phyloP scores from a whole-genome alignment of 495 filamentous ascomycete genomes.

The Lichenothelia convexa region DNA sequence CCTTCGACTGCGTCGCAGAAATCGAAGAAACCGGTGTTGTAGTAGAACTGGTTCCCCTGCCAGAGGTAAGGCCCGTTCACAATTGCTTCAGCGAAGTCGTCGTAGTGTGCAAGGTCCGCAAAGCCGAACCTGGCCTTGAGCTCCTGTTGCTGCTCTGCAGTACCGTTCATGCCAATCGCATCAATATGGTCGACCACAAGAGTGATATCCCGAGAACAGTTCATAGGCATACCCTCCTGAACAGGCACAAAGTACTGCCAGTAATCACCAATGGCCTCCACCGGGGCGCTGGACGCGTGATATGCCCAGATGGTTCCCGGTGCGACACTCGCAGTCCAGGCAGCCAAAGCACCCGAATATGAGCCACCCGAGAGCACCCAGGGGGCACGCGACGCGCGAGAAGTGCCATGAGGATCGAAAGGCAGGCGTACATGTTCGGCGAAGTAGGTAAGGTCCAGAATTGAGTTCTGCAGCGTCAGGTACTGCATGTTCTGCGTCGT shows the following conservation, averaged over 20 bases:
- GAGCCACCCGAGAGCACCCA: constrained; percentile 49
- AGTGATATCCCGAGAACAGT: constrained; percentile 41
- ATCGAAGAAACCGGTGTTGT: constrained; percentile 29
- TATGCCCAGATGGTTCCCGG: no score
- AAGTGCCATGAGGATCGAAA: constrained; percentile 35
- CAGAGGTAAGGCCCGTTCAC: constrained; percentile 38
- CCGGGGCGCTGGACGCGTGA: no score
- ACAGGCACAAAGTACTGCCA: constrained; percentile 52
- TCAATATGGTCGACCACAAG: constrained; percentile 41
- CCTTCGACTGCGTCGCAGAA: constrained; percentile 35
- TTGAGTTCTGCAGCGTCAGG: constrained; percentile 42
- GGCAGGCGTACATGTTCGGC: constrained; percentile 37
- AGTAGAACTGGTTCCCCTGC: constrained; percentile 32
- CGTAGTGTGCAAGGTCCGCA: constrained; percentile 31
- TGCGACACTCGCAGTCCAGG: no score
- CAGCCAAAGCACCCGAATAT: no score
- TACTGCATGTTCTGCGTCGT: constrained; percentile 39
- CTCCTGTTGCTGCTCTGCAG: constrained; percentile 23
- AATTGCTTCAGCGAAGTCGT: constrained; percentile 41
- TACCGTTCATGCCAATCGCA: constrained; percentile 24
- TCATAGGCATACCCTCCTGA: constrained; percentile 40
- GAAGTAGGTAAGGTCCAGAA: constrained; percentile 45
- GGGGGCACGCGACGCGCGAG: constrained; percentile 35
- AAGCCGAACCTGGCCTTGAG: constrained; percentile 43
- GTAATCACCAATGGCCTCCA: constrained; percentile 43